Conservation (phyloP, 179 eudicot genomes). For the Spinacia oleracea region DNA sequence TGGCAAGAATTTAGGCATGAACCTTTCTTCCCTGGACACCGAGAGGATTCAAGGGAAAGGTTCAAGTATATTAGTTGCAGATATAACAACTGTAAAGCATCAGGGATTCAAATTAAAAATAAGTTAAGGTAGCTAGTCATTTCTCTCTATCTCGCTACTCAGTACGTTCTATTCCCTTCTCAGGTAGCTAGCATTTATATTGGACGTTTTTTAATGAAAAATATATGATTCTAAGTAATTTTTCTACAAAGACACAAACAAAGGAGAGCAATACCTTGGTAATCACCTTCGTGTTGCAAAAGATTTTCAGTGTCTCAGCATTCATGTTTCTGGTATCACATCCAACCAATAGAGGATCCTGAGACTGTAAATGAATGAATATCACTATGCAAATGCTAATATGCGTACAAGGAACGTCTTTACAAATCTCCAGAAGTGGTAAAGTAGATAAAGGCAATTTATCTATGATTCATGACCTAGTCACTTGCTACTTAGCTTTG, state of each 20-base stretch:
- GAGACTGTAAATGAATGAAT: slow-evolving; percentile 17
- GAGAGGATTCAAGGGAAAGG: slow-evolving; percentile 53
- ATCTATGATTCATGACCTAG: not conserved
- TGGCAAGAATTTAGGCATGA: slow-evolving; percentile 54
- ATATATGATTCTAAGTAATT: not conserved
- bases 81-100: not conserved
- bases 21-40: slow-evolving; percentile 97
- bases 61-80: not conserved
- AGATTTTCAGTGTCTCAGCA: slow-evolving; percentile 70
- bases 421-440: not conserved
- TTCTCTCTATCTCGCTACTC: not conserved
- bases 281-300: slow-evolving; percentile 78
- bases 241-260: not conserved
- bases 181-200: not conserved
- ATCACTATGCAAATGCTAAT: not conserved
- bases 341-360: slow-evolving; percentile 91
- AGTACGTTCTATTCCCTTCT: not conserved
- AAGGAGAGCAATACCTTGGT: slow-evolving; percentile 62
- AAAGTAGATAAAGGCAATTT: not conserved
- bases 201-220: not conserved
- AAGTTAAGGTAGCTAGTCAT: not conserved
- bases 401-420: not conserved
- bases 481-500: too few species aligned
- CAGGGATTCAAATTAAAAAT: not conserved
- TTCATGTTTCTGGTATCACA: slow-evolving; percentile 92